Base-by-base conservation (phyloP, 75 land plant genomes). In the Adiantum capillusveneris region DNA sequence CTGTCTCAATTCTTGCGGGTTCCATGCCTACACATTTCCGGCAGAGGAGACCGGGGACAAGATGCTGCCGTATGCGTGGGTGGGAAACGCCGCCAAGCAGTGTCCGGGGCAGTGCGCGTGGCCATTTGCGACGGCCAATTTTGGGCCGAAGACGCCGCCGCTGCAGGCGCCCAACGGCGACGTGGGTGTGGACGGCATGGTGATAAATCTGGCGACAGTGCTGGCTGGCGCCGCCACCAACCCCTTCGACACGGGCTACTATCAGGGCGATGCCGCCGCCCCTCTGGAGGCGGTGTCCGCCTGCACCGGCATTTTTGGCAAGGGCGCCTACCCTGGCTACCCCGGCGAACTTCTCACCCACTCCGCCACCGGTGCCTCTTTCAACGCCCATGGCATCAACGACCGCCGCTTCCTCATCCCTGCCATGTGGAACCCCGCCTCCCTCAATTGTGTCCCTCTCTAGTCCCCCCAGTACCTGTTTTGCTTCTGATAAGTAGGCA, bases 41-140 rank as follows among this genome's bases (percentile, higher is more conserved):
- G 43, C 43, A 9, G 51, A 18, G 18, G 64, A 27, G 48, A n/a
- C n/a, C n/a, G n/a, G n/a, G n/a, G n/a, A n/a, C n/a, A n/a, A n/a
- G n/a, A 62, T 42, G 53, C 53, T 62, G 53, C 64, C 64, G 29
- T 62, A 62, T 25, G 57, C 22, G 24, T 62, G 64, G 64, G 29
- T 56, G 51, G 82, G 90, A 5, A 73, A 86, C 78, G 57, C 87
- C 44, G 79, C 57, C 55, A 56, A 41, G 1, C 86, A 83, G 65
- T 86, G 87, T 65, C 78, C 86, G 0, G 87, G 90, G 0, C 71
- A 74, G 20, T 86, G 87, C 57, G 79, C 90, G 0, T 86, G 90
- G 90, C 84, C 84, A 2, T 84, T 84, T 48, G 78, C 79, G 45
- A 66, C 68, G 60, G 79, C 84, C 16, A 27, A 59, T 11, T 79